A percentile compares a stretch with the other conserved stretches of the same genome.
These are phyloP conservation scores for Pythium scleroteichum DNA, from an alignment of 352 stramenopile genomes.

Conservation along the genomic window DNA sequence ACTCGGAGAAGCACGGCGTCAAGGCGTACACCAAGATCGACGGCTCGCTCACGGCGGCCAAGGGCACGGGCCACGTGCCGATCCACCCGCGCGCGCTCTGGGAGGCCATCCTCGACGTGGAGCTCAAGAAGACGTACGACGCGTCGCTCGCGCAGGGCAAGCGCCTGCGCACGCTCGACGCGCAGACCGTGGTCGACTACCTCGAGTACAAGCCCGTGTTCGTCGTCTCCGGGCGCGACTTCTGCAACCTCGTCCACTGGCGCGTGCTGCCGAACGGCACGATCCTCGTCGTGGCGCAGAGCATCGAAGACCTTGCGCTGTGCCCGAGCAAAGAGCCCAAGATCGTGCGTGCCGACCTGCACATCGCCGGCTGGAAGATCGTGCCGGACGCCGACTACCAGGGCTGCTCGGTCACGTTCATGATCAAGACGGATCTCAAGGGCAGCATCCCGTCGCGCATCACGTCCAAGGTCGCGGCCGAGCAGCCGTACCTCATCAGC, in stretches of 20 bases:
- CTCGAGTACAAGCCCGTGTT: conserved; percentile 83
- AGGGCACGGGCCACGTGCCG: conserved; percentile 51
- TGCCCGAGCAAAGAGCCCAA: conserved; percentile 72
- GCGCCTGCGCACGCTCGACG: conserved; percentile 45
- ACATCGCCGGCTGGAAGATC: conserved; percentile 69
- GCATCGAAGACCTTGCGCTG: conserved; percentile 53
- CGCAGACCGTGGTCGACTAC: conserved; percentile 68
- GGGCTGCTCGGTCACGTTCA: conserved; percentile 58
- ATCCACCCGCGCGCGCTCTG: conserved; percentile 57
- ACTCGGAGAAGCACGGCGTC: conserved; percentile 70
- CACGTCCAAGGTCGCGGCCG: conserved; percentile 54
- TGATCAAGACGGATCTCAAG: conserved; percentile 76
- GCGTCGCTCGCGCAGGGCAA: conserved; percentile 49
- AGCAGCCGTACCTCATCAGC: conserved; percentile 67
- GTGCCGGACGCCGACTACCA: conserved; percentile 60
- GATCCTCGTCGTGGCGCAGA: conserved; percentile 70
- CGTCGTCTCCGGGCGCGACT: conserved; percentile 70
- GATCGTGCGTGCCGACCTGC: conserved; percentile 63
- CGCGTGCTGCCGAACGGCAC: conserved; percentile 59
- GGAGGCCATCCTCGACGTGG: conserved; percentile 50
- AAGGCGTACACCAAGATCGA: conserved; percentile 71
- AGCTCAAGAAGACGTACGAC: conserved; percentile 56
- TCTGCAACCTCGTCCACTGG: conserved; percentile 73
- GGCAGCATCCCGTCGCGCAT: conserved; percentile 68
- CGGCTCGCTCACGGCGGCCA: conserved; percentile 60